Base-by-base conservation (phyloP, 2,329 filamentous ascomycete species). In the Trichothecium sympodiale region DNA sequence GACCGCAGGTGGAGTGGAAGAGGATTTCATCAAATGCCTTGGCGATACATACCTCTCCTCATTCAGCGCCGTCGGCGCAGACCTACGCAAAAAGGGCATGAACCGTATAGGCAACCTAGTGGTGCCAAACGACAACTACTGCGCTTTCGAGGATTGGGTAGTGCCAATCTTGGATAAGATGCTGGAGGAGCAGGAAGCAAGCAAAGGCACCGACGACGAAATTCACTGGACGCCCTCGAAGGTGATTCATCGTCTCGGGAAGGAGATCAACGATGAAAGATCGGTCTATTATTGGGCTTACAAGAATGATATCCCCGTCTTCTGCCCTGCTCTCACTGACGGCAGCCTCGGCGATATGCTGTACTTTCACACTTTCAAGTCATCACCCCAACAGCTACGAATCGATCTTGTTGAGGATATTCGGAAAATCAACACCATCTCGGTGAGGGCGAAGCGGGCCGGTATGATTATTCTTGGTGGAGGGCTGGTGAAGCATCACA, bases 21-120 rank as follows among this genome's bases (percentile, higher is more conserved):
- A 98, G 57, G 91, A 98, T 59, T 79, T 98, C 39, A 98, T 98
- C 71, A 98, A 98, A 65, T 98, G 91, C 50, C 77, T 98, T 3
- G 91, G 83, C 9, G 80, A 86, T 35, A 98, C 91, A 0, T 98
- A 95, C 59, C 77, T 96, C 53, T 85, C 86, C 31, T 80, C 83
- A 2, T 98, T 96, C 61, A 75, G 71, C 35, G 79, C 84, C 0
- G 63, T 72, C 1, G 91, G 91, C 12, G 80, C 83, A 8, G 74
- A 76, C 1, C 71, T 98, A 16, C 83, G 91, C 28, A 72, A 77
- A 42, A 82, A 85, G 55, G 91, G 91, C 8, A 74, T 96, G 51
- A 98, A 98, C 60, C 79, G 91, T 23, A 96, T 98, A 49, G 91
- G 91, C 35, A 96, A 98, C 52, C 71, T 98, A 2, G 71, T 96